Evolutionary conservation across 2,329 filamentous ascomycete genomes (phyloP), one percentile per base, ranked within the genome.

Genomic region (Akanthomyces dipterigenus): DNA sequence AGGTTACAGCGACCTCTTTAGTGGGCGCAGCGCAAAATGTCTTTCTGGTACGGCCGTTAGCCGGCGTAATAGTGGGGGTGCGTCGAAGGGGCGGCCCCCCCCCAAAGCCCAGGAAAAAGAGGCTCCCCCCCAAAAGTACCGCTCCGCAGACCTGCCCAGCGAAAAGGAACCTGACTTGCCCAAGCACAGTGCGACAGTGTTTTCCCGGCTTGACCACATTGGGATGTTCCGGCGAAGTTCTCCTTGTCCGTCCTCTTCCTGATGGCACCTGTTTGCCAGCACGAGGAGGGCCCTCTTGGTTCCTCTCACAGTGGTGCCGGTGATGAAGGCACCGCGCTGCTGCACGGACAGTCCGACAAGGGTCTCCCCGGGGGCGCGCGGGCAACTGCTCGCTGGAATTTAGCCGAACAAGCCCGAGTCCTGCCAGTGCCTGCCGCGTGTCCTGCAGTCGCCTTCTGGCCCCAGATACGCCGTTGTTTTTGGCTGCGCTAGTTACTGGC

Each of bases 1-100:
- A 16, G n/a, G 14, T 5, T 4, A 31, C 24, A 20, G 34, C n/a
- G n/a, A 20, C 18, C 26, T 55, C 50, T 55, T 49, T 43, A 51
- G 51, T 22, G 46, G 22, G 22, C 40, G 42, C 50, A 53, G 49
- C 62, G 58, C 60, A 60, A 65, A 66, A 69, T 74, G 74, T 72
- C 73, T 73, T 72, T 72, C 71, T 73, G 69, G 73, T 71, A 75
- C 80, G 81, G 81, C 80, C 78, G 72, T 81, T 82, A 72, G 75
- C 80, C 81, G 81, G 81, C 79, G 73, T 77, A 82, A 83, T 81
- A 80, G 81, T 83, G 80, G 80, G 77, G 78, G 70, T 68, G 63
- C 43, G 50, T 49, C 58, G 50, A 48, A 22, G 8, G 20, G 12
- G 34, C 16, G 36, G 28, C 42, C 31, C 20, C 38, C 22, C n/a